Evolutionary conservation across 129 eudicot species (phyloP).

Genomic region (Lonicera japonica): DNA sequence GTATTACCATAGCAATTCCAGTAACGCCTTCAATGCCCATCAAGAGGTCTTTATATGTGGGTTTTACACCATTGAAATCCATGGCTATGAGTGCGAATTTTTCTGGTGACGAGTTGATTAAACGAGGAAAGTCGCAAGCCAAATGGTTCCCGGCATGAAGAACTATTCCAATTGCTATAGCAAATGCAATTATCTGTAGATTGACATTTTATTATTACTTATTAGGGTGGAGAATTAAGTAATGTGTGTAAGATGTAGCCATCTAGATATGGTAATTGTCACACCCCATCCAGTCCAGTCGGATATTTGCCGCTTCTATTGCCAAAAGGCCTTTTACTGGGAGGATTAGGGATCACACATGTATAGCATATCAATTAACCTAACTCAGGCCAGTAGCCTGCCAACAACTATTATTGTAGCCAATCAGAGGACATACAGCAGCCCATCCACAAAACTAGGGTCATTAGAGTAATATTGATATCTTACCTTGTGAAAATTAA

Average conservation of each 20-base stretch:
- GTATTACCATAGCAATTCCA: constrained; percentile 73
- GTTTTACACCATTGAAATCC: constrained; percentile 56
- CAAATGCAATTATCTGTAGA: constrained; percentile 68
- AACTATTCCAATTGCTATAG: constrained; percentile 62
- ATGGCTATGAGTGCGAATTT: constrained; percentile 61
- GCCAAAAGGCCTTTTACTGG: too few relatives aligned
- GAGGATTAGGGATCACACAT: too few relatives aligned
- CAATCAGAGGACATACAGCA: too few relatives aligned
- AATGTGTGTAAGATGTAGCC: too few relatives aligned
- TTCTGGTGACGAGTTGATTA: constrained; percentile 62
- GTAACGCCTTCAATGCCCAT: constrained; percentile 63
- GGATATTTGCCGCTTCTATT: too few relatives aligned
- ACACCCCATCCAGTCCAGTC: too few relatives aligned
- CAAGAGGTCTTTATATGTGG: constrained; percentile 50
- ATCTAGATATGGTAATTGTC: too few relatives aligned
- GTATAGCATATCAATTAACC: too few relatives aligned
- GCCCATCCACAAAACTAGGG: too few relatives aligned
- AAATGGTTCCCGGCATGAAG: constrained; percentile 81
- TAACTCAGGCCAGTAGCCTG: too few relatives aligned
- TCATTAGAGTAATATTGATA: background rate
- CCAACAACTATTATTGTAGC: too few relatives aligned
- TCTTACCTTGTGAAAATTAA: constrained; percentile 86
- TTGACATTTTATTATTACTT: background rate
- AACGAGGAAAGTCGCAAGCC: constrained; percentile 85
- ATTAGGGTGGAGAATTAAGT: too few relatives aligned